Conservation (phyloP, 2,329 filamentous ascomycete species). For the Amauroascus niger region DNA sequence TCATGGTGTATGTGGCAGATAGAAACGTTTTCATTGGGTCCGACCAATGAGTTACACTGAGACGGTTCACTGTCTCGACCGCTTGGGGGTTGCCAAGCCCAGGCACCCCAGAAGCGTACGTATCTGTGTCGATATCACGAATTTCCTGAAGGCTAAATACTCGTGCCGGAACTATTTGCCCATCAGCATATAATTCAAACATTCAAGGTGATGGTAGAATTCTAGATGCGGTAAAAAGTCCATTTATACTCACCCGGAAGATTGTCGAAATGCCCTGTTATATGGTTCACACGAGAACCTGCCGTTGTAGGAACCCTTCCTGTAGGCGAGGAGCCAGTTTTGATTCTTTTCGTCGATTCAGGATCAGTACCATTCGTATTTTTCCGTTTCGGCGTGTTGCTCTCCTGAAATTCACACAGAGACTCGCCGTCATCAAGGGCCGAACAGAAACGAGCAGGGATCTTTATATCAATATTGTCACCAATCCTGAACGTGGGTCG, state of each 20-base stretch:
- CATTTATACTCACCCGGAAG: conserved; percentile 4
- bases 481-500: conserved; percentile 31
- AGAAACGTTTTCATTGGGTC: conserved; percentile 41
- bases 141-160: conserved; percentile 36
- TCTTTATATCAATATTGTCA: conserved; percentile 14
- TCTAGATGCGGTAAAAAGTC: neutral
- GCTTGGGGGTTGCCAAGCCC: conserved; percentile 52
- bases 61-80: conserved; percentile 48
- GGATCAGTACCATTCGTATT: neutral
- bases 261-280: neutral
- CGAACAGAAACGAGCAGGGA: neutral
- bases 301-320: neutral
- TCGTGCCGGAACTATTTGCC: conserved; percentile 15
- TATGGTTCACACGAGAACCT: neutral
- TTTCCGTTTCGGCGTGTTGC: conserved; percentile 13
- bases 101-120: conserved; percentile 49
- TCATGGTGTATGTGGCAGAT: conserved; percentile 22
- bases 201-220: neutral
- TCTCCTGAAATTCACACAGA: conserved; percentile 7
- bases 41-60: conserved; percentile 52
- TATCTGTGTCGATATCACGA: conserved; percentile 45
- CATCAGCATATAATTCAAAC: neutral
- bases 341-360: conserved; percentile 7
- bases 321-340: neutral
- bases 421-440: neutral